phyloP scores from a whole-genome alignment of 2,329 filamentous ascomycete genomes.

The Colletotrichum sp. region DNA sequence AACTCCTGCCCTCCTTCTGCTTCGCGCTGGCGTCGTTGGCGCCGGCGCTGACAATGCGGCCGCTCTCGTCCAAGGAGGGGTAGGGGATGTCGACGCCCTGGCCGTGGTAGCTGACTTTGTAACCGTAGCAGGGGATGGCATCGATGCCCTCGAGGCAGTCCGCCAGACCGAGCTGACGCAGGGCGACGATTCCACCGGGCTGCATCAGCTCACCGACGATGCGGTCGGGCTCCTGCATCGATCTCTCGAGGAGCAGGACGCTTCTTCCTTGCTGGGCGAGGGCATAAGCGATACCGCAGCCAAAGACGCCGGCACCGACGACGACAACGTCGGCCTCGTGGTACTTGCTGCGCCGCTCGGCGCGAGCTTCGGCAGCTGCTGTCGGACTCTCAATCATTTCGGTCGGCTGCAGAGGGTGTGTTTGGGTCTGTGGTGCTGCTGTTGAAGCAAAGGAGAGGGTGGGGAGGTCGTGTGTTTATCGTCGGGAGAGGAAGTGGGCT shows the following conservation, averaged over 20 bases:
- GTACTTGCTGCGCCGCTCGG: slow-evolving; percentile 54
- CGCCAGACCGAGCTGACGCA: slow-evolving; percentile 79
- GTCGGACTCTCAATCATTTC: slow-evolving; percentile 36
- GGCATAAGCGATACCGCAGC: slow-evolving; percentile 83
- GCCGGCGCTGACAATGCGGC: slow-evolving; percentile 26
- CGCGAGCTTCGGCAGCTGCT: slow-evolving; percentile 42
- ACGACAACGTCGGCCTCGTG: slow-evolving; percentile 85
- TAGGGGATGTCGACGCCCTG: slow-evolving; percentile 80
- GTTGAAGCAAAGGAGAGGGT: not conserved
- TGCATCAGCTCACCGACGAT: slow-evolving; percentile 97
- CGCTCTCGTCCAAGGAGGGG: slow-evolving; percentile 63
- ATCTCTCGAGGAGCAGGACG: slow-evolving; percentile 87
- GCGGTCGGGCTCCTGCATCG: slow-evolving; percentile 89
- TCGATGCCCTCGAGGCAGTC: slow-evolving; percentile 91
- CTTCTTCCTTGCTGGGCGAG: slow-evolving; percentile 89
- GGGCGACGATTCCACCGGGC: slow-evolving; percentile 83
- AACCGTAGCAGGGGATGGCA: slow-evolving; percentile 80
- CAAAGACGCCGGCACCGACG: slow-evolving; percentile 89
- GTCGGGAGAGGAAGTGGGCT: not conserved
- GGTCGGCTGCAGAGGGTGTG: not conserved
- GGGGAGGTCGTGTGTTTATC: not conserved
- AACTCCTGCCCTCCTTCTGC: slow-evolving; percentile 72
- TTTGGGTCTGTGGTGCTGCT: not conserved
- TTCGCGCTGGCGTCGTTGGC: slow-evolving; percentile 20
- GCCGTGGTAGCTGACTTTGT: slow-evolving; percentile 84